Conservation (phyloP, 2,329 filamentous ascomycete genomes). For the Thelonectria rubi region DNA sequence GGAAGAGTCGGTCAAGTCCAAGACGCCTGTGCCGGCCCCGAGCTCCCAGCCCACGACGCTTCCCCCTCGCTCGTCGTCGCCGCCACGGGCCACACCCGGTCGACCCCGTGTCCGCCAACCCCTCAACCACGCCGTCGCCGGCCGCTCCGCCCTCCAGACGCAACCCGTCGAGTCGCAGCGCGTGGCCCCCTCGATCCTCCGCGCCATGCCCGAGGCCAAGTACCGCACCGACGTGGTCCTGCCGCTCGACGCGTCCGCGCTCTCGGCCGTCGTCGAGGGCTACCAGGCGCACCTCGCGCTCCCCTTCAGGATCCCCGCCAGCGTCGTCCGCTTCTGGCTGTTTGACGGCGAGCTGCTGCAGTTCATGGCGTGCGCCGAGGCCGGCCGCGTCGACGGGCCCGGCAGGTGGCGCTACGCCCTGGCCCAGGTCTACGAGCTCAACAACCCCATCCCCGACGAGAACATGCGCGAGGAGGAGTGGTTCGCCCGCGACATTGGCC, state of each 20-base stretch:
- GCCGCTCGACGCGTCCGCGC: slow-evolving; percentile 56
- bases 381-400: slow-evolving; percentile 46
- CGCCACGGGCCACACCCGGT: slow-evolving; percentile 7
- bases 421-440: slow-evolving; percentile 67
- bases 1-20: slow-evolving; percentile 20
- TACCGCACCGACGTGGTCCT: slow-evolving; percentile 64
- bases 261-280: slow-evolving; percentile 60
- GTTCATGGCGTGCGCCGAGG: slow-evolving; percentile 67
- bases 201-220: slow-evolving; percentile 57
- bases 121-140: slow-evolving; percentile 34
- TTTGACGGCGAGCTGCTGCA: slow-evolving; percentile 63
- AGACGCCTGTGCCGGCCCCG: slow-evolving; percentile 10
- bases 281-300: slow-evolving; percentile 65
- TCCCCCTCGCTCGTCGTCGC: slow-evolving; percentile 24
- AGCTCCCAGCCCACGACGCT: slow-evolving; percentile 33
- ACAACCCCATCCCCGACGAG: slow-evolving; percentile 63
- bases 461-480: slow-evolving; percentile 65
- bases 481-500: slow-evolving; percentile 59
- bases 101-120: slow-evolving; percentile 41
- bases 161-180: slow-evolving; percentile 56
- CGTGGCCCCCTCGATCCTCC: slow-evolving; percentile 59
- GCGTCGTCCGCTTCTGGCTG: slow-evolving; percentile 70
- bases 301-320: slow-evolving; percentile 62
- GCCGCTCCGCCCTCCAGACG: slow-evolving; percentile 40
- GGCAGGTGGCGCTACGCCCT: slow-evolving; percentile 43